These are phyloP conservation scores for Gaertneriomyces sp. DNA, from an alignment of 192 early-diverging fungal species.

Conservation along the genomic window DNA sequence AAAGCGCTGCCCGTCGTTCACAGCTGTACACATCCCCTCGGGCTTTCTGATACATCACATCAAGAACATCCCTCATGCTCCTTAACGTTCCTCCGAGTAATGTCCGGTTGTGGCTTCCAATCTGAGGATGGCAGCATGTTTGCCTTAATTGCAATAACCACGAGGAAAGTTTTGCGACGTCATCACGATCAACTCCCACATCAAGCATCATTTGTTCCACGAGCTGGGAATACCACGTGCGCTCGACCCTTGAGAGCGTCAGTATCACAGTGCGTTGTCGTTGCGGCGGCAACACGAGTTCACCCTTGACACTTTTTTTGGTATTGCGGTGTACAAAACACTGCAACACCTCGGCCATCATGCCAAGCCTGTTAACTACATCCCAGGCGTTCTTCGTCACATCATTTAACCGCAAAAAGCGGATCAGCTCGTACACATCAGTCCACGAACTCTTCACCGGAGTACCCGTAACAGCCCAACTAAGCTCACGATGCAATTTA, in stretches of 20 bases:
- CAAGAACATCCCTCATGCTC: constrained; percentile 54
- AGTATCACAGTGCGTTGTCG: constrained; percentile 42
- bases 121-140: constrained; percentile 56
- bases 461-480: constrained; percentile 66
- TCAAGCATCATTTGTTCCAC: constrained; percentile 40
- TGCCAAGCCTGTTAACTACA: too few species aligned
- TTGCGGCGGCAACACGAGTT: constrained; percentile 58
- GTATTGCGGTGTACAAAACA: constrained; percentile 56
- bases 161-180: constrained; percentile 7
- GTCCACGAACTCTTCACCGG: constrained; percentile 41
- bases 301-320: constrained; percentile 48
- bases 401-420: constrained; percentile 24
- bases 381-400: too few species aligned
- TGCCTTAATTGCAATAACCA: constrained; percentile 54
- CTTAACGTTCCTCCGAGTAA: constrained; percentile 44
- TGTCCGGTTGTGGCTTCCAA: constrained; percentile 44
- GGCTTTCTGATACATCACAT: constrained; percentile 44
- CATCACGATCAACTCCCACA: constrained; percentile 9
- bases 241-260: constrained; percentile 53
- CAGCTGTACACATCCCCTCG: constrained; percentile 28
- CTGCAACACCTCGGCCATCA: constrained; percentile 5
- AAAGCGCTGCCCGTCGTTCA: constrained; percentile 13
- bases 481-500: neutral
- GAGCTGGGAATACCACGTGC: constrained; percentile 57
- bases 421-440: constrained; percentile 54